Evolutionary conservation across 2,329 filamentous ascomycete genomes (phyloP).

Genomic region (Fusarium cyanostomum): DNA sequence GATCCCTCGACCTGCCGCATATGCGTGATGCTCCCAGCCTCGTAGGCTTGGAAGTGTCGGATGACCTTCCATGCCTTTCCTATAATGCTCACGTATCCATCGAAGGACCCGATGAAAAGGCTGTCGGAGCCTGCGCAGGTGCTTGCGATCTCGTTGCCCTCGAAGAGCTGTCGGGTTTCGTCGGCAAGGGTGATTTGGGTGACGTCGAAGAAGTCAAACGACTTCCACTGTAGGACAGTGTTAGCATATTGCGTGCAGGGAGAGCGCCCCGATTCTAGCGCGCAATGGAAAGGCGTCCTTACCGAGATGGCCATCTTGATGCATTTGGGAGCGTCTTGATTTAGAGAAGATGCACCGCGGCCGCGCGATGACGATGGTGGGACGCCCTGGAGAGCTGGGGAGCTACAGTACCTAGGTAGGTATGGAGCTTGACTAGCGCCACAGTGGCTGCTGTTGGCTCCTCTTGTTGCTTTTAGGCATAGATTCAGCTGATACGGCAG

Average conservation of each 20-base stretch:
- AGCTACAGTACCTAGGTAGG: constrained; percentile 30
- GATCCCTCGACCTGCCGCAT: constrained; percentile 93
- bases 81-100: constrained; percentile 88
- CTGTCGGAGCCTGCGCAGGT: constrained; percentile 88
- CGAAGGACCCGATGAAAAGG: constrained; percentile 85
- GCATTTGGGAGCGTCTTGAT: constrained; percentile 39
- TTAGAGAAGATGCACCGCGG: constrained; percentile 31
- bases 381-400: constrained; percentile 36
- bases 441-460: constrained; percentile 37
- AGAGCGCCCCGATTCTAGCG: not conserved
- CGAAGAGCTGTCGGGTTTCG: constrained; percentile 80
- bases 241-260: constrained; percentile 5
- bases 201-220: constrained; percentile 99
- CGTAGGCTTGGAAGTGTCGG: constrained; percentile 87
- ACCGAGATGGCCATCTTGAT: constrained; percentile 51
- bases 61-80: constrained; percentile 88
- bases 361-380: constrained; percentile 47
- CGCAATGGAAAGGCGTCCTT: constrained; percentile 7
- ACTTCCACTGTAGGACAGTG: constrained; percentile 80
- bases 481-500: not conserved
- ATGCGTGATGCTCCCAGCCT: constrained; percentile 82
- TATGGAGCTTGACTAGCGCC: constrained; percentile 36
- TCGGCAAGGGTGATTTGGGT: constrained; percentile 82
- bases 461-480: no score
- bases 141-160: constrained; percentile 83